Evolutionary conservation across 129 eudicot species (phyloP), one percentile per base, ranked within the genome.

Genomic region (Mikania micrantha): DNA sequence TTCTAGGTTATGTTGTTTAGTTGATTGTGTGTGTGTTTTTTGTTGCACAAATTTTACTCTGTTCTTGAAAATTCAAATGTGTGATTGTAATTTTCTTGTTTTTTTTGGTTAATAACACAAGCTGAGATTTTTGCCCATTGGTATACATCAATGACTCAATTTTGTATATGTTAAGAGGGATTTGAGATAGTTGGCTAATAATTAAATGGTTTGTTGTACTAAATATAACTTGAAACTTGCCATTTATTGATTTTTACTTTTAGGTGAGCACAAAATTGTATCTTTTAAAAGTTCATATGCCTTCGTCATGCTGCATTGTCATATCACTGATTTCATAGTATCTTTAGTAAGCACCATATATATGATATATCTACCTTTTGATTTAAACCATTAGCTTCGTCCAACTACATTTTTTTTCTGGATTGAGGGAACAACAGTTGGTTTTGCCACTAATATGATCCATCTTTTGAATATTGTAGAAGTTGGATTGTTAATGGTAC

Each of bases 401-500:
- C 22, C 13, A 29, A 47, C 59, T 66, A 32, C 8, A 13, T 17
- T 57, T 56, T 15, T 25, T 70, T 53, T 38, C n/a, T 52, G 17
- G 11, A 9, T 44, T 38, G 29, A 10, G 9, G 58, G 39, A 39
- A 56, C 44, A 20, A 56, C 67, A 16, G 28, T 38, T 54, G 60
- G 44, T 41, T 57, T 66, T 61, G 66, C n/a, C 5, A 67, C 62
- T 47, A 17, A 44, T 62, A 8, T 61, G 2, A 48, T 54, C 64
- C 32, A 31, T 10, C 59, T 27, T 69, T 34, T 66, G 42, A 41
- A 4, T 50, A 53, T 52, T 78, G 77, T 84, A 93, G 99, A 77
- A 78, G 86, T 70, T 93, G 96, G 96, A 76, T 93, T 49, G 70
- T 89, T 67, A 79, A 84, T 67, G 68, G 82, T 40, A 84, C 78